Base-by-base conservation (phyloP, 2,329 filamentous ascomycete species). In the Penicillium sp. region DNA sequence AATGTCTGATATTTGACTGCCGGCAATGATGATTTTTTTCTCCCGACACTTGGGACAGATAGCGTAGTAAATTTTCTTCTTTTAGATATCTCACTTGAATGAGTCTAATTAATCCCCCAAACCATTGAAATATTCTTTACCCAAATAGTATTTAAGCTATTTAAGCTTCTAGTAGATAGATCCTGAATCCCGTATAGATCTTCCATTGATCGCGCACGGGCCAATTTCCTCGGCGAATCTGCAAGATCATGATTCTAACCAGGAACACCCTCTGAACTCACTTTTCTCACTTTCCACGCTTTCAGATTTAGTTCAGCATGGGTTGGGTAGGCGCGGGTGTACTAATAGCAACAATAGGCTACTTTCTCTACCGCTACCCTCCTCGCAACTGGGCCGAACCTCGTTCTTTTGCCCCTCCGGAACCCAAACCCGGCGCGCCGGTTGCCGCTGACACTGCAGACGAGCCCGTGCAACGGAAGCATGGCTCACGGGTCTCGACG, bases 281-380 rank as follows among this genome's bases (percentile, higher is more conserved):
- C 25, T n/a, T 25, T 16, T n/a, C 13, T 39, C n/a, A 40, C 38
- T 31, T 16, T 19, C 25, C 15, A 29, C 38, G 4, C 29, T 19
- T 40, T 34, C 25, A 19, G 21, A 44, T 31, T 39, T 47, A 61
- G 58, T 59, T 65, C 64, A 60, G 53, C 9, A 80, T 80, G 78
- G 77, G 74, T 59, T 76, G 74, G 68, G 64, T 76, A 59, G 73
- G 72, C 36, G 66, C 76, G 31, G 73, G 69, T 33, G 66, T 71
- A 29, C 58, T 81, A 25, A 56, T 78, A 50, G 67, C 73, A 29
- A 73, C 78, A 9, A 62, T 74, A 38, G 72, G 69, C 40, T 76
- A 75, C 58, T 59, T 80, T 23, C 66, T 76, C 27, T 78, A 76
- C 62, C 70, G 68, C 25, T 70, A 76, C 56, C 73, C 74, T 31